A percentile compares a stretch with the other conserved stretches of the same genome.
These are phyloP conservation scores for Heritiera littoralis DNA, from an alignment of 345 rosid species.

Conservation along the genomic window DNA sequence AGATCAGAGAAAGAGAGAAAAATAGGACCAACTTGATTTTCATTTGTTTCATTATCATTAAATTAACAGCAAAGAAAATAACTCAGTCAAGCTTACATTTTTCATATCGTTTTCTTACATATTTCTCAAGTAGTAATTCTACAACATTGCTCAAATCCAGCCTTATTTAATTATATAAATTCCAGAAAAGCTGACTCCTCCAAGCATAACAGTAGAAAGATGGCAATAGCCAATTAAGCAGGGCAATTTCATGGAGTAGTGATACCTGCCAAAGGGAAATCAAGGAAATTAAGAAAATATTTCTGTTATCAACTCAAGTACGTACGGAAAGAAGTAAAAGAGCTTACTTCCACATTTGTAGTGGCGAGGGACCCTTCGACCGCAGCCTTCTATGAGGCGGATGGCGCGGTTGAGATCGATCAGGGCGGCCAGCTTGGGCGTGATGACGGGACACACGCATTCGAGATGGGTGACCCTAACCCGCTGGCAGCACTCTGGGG, in stretches of 20 bases:
- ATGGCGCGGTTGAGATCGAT: slow-evolving; percentile 39
- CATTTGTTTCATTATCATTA: no score
- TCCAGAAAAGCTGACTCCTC: neutral
- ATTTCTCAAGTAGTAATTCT: neutral
- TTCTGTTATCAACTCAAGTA: neutral
- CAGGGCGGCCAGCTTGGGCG: slow-evolving; percentile 34
- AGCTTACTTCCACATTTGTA: slow-evolving; percentile 48
- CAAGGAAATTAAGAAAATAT: neutral
- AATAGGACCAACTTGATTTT: no score
- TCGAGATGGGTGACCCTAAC: slow-evolving; percentile 34
- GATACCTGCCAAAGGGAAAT: slow-evolving; percentile 25
- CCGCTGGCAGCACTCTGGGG: slow-evolving; percentile 40
- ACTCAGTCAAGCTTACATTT: neutral
- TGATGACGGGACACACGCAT: slow-evolving; percentile 38
- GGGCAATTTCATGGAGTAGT: slow-evolving; percentile 36
- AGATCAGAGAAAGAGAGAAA: neutral
- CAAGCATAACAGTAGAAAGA: slow-evolving; percentile 2
- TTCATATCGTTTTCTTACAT: neutral
- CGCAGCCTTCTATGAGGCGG: slow-evolving; percentile 42
- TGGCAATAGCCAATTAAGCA: neutral
- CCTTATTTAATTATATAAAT: neutral
- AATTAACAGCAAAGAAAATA: neutral
- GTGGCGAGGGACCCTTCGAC: slow-evolving; percentile 44
- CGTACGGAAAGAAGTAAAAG: neutral
- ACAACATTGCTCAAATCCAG: neutral